phyloP scores from a whole-genome alignment of 495 filamentous ascomycete genomes.

The Penicillium desertorum region DNA sequence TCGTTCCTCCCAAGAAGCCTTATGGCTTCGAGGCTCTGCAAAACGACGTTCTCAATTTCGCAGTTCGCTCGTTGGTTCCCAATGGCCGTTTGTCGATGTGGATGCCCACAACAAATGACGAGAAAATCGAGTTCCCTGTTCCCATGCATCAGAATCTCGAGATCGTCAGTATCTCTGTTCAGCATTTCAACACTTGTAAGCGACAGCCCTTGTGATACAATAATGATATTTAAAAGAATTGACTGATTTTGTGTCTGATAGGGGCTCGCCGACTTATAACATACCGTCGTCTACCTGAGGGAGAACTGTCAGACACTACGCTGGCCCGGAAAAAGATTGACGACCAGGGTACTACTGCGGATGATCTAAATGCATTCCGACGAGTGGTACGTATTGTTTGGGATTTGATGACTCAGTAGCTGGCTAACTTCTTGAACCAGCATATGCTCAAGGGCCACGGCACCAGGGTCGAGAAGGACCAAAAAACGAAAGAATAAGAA shows the following conservation, averaged over 20 bases:
- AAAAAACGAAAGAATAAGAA: slow-evolving; percentile 12
- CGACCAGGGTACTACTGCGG: slow-evolving; percentile 51
- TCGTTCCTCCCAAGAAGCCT: slow-evolving; percentile 83
- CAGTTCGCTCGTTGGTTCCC: slow-evolving; percentile 74
- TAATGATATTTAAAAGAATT: neutral
- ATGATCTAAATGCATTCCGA: slow-evolving; percentile 81
- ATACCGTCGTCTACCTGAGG: slow-evolving; percentile 69
- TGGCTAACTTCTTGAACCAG: slow-evolving; percentile 14
- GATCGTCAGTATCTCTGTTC: slow-evolving; percentile 75
- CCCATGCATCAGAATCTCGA: slow-evolving; percentile 76
- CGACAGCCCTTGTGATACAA: slow-evolving; percentile 1
- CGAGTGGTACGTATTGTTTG: slow-evolving; percentile 46
- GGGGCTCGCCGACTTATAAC: slow-evolving; percentile 86
- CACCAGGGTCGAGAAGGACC: neutral
- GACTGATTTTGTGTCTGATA: slow-evolving; percentile 28
- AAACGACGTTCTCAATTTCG: slow-evolving; percentile 83
- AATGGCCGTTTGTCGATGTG: slow-evolving; percentile 84
- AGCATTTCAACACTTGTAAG: slow-evolving; percentile 84
- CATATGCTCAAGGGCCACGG: slow-evolving; percentile 19
- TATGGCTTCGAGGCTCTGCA: slow-evolving; percentile 91
- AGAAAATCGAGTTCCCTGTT: slow-evolving; percentile 67
- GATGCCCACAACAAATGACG: slow-evolving; percentile 93
- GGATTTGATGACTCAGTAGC: neutral
- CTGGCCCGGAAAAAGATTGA: slow-evolving; percentile 39
- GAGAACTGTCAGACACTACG: slow-evolving; percentile 50